Evolutionary conservation across 345 rosid genomes (phyloP), one percentile per base, ranked within the genome.

Genomic region (Populus nigra): DNA sequence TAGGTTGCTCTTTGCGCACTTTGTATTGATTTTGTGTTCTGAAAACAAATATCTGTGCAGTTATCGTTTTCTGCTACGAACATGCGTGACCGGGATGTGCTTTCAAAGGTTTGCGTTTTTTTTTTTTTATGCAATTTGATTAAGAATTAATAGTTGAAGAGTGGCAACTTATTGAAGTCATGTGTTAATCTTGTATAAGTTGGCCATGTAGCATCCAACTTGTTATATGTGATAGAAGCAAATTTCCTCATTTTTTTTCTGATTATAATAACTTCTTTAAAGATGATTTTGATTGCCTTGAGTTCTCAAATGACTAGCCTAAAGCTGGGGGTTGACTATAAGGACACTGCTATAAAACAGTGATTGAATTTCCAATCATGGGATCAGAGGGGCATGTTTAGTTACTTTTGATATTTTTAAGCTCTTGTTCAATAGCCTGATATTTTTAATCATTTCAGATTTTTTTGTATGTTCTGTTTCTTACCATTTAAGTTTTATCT

Each of bases 21-120:
- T 39, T 23, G 3, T 65, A 39, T 67, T 68, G 49, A 73, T 67
- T 77, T 69, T 68, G 71, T 57, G 47, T 25, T 65, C 27, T 61
- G 65, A 29, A 80, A 68, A 33, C 55, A 73, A 59, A 25, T 69
- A 17, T 33, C n/a, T 73, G 5, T 77, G 89, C 91, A 94, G 98
- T 74, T 94, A 79, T 93, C 97, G 0, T 94, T 91, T 73, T 94
- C 95, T 69, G 97, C 98, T 65, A 83, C 91, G 35, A 85, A 83
- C 78, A 82, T 94, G 81, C 88, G 90, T 22, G 95, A 93, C 83
- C 78, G 91, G 3, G 97, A 94, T 80, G 82, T 89, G 33, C 83
- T 89, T 76, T 93, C 98, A 68, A 91, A 93, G 98, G 98, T 94
- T 80, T 65, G 88, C 75, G n/a, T 11, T 73, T 69, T 33, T n/a